Evolutionary conservation across 257 asterid genomes (phyloP), one percentile per base, ranked within the genome.

Genomic region (Plantago major): DNA sequence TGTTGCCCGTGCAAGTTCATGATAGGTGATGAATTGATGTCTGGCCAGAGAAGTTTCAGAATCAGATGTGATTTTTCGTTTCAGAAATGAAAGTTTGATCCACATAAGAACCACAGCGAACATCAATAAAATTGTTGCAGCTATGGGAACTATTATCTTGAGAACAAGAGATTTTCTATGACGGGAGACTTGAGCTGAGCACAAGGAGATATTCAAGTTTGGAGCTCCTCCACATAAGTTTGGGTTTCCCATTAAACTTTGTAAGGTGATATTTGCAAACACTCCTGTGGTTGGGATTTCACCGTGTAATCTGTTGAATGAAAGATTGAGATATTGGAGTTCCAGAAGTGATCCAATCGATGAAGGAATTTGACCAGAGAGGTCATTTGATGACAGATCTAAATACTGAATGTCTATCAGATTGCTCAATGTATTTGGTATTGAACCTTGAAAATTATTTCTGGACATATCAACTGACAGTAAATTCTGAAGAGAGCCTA

Each of bases 221-320:
- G 67, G 71, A 64, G 66, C 70, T 56, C 78, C 81, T 22, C 26
- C 26, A 68, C 78, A 72, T 15, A 72, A 62, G 30, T 50, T 45
- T 19, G 66, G 70, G 56, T 76, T 76, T 45, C 81, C 78, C 76
- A 72, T 69, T 60, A 76, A 16, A 46, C 60, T 26, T 30, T 38
- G 62, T 46, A 13, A 50, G 40, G 64, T 69, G 14, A 57, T 61
- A 61, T 72, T 66, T 62, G 44, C 15, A 56, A 76, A 72, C 10
- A 76, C 73, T 6, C 81, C 81, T 60, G 64, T 44, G 4, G 50
- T 42, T 16, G 78, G 81, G 45, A 76, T 47, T 68, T 69, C 70
- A 33, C 81, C 81, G 15, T 76, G 67, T 48, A 76, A 52, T 67
- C 48, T 62, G 73, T 76, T 76, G 65, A 68, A 76, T 38, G 78